These are phyloP conservation scores for Zygosaccharomyces lentus DNA, from an alignment of 805 yeast species.

Conservation along the genomic window DNA sequence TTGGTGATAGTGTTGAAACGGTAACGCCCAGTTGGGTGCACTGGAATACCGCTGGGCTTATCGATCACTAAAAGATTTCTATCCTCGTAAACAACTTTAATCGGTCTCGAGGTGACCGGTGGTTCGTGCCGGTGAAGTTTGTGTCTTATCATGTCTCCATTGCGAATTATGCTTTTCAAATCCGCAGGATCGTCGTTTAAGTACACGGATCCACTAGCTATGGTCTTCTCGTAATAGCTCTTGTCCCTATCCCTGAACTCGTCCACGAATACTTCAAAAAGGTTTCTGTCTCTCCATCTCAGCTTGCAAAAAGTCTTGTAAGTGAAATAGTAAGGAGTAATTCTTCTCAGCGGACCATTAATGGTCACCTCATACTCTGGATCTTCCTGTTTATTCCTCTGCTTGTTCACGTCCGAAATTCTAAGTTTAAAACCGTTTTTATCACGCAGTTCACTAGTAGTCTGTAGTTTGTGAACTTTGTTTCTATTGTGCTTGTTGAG, in stretches of 20 bases:
- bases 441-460: conserved; percentile 22
- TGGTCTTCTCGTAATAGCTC: conserved; percentile 55
- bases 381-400: conserved; percentile 50
- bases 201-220: conserved; percentile 63
- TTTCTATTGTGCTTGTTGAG: conserved; percentile 9
- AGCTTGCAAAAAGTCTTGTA: conserved; percentile 86
- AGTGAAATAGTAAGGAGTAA: conserved; percentile 82
- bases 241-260: conserved; percentile 82
- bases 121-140: conserved; percentile 88
- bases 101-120: conserved; percentile 55
- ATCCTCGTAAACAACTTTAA: conserved; percentile 67
- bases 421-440: conserved; percentile 32
- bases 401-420: conserved; percentile 25
- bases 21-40: conserved; percentile 90
- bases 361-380: conserved; percentile 54
- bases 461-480: conserved; percentile 10
- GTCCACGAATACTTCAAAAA: conserved; percentile 72
- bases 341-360: conserved; percentile 61
- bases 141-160: conserved; percentile 82
- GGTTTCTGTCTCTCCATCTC: conserved; percentile 83
- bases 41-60: conserved; percentile 93
- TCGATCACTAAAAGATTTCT: conserved; percentile 77
- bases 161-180: conserved; percentile 59
- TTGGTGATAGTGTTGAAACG: conserved; percentile 72
- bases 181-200: conserved; percentile 64